Conservation (phyloP, 345 rosid species). For the Eucalyptus melliodora region DNA sequence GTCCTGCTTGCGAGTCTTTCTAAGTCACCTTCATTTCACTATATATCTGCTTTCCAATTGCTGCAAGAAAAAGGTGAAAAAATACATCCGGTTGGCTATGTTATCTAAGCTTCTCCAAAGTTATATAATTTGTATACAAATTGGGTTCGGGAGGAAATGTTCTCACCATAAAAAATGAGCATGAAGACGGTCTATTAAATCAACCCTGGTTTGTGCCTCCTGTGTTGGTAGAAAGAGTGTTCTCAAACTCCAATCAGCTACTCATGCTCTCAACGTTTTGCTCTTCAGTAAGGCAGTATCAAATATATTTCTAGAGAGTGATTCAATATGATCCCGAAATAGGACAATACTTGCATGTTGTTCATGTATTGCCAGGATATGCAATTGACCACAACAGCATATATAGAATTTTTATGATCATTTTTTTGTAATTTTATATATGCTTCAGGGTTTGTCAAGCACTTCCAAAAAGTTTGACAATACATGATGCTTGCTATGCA, state of each 20-base stretch:
- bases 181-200: not conserved
- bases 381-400: not conserved
- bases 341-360: not conserved
- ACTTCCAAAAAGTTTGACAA: not conserved
- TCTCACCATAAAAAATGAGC: not conserved
- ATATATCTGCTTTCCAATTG: not conserved
- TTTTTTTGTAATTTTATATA: not conserved
- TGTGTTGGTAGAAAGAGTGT: not conserved
- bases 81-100: not conserved
- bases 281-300: not conserved
- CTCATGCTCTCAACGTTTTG: not conserved
- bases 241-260: not conserved
- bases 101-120: not conserved
- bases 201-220: not conserved
- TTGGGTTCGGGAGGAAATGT: not conserved
- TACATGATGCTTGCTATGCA: not conserved
- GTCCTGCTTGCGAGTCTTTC: not conserved
- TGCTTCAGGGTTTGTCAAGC: not conserved
- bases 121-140: not conserved
- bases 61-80: not conserved
- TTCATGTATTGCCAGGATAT: not conserved
- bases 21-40: not conserved
- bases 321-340: not conserved
- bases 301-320: not conserved
- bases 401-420: not conserved